These are phyloP conservation scores for Hura crepitans DNA, from an alignment of 441 rosid species.

Conservation along the genomic window DNA sequence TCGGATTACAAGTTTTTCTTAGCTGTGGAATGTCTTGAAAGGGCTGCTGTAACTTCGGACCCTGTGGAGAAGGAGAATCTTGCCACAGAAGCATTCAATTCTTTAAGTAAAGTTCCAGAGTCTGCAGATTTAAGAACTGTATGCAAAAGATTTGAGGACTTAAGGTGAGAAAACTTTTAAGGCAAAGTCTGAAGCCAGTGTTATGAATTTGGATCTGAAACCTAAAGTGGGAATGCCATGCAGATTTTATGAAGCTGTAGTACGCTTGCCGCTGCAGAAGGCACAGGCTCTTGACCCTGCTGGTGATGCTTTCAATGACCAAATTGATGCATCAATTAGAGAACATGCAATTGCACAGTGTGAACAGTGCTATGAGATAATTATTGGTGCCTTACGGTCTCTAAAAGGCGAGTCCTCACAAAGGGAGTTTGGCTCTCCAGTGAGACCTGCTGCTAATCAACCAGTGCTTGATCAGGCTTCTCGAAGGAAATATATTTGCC, in stretches of 20 bases:
- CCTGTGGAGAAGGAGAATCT: slow-evolving; percentile 75
- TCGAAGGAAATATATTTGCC: slow-evolving; percentile 70
- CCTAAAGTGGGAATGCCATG: slow-evolving; percentile 26
- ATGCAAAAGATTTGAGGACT: slow-evolving; percentile 94
- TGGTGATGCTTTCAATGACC: slow-evolving; percentile 88
- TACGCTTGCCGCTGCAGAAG: slow-evolving; percentile 84
- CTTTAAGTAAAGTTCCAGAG: slow-evolving; percentile 85
- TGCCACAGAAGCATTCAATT: slow-evolving; percentile 83
- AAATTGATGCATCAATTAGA: slow-evolving; percentile 65
- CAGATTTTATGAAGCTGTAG: slow-evolving; percentile 99
- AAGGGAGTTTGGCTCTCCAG: slow-evolving; percentile 55
- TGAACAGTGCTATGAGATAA: slow-evolving; percentile 85
- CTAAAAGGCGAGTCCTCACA: slow-evolving; percentile 50
- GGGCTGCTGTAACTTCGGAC: slow-evolving; percentile 66
- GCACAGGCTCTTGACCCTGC: slow-evolving; percentile 90
- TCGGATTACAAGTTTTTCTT: slow-evolving; percentile 94
- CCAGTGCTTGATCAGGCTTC: slow-evolving; percentile 67
- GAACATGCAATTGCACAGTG: slow-evolving; percentile 78
- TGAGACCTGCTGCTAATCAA: slow-evolving; percentile 39
- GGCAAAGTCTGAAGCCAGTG: slow-evolving; percentile 17
- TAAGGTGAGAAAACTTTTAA: slow-evolving; percentile 49
- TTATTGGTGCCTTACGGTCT: slow-evolving; percentile 68
- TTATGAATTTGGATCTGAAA: slow-evolving; percentile 20
- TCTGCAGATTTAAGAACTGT: slow-evolving; percentile 90
- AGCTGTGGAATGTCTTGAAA: slow-evolving; percentile 95